These are phyloP conservation scores for Candida multigemmis DNA, from an alignment of 805 yeast species.

Conservation along the genomic window DNA sequence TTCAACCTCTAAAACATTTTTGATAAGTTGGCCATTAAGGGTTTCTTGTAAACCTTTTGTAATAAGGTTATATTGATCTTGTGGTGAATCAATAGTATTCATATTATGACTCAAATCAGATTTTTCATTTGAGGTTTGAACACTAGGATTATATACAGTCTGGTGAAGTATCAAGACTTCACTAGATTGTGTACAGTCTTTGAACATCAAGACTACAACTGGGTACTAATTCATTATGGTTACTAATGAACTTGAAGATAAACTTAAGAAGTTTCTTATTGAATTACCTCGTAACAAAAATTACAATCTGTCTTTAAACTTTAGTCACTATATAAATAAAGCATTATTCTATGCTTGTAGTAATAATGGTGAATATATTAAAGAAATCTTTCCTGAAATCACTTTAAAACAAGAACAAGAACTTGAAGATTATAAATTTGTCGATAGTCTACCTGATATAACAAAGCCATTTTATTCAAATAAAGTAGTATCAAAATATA, in stretches of 20 bases:
- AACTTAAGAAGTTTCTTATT: constrained; percentile 17
- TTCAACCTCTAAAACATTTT: constrained; percentile 70
- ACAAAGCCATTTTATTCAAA: constrained; percentile 7
- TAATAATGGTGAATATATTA: constrained; percentile 27
- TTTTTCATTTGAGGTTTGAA: too few species aligned
- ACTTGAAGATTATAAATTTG: constrained; percentile 5
- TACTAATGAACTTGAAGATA: too few species aligned
- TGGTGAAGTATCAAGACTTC: too few species aligned
- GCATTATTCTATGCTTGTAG: constrained; percentile 24
- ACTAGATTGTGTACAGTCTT: too few species aligned
- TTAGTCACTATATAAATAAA: constrained; percentile 14
- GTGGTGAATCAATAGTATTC: too few species aligned
- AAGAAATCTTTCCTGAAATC: constrained; percentile 22
- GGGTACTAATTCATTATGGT: too few species aligned
- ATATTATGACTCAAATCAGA: too few species aligned
- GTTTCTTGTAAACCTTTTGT: constrained; percentile 88
- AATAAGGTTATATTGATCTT: constrained; percentile 63
- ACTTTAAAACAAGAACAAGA: constrained; percentile 8
- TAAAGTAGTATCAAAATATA: constrained; percentile 7
- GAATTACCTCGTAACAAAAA: constrained; percentile 11
- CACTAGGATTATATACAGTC: too few species aligned
- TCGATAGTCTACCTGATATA: constrained; percentile 3
- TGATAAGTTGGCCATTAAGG: constrained; percentile 79
- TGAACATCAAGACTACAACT: too few species aligned
- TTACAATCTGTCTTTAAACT: constrained; percentile 5